Evolutionary conservation across 2,329 filamentous ascomycete genomes (phyloP), one percentile per base, ranked within the genome.

Genomic region (Didymella pomorum): DNA sequence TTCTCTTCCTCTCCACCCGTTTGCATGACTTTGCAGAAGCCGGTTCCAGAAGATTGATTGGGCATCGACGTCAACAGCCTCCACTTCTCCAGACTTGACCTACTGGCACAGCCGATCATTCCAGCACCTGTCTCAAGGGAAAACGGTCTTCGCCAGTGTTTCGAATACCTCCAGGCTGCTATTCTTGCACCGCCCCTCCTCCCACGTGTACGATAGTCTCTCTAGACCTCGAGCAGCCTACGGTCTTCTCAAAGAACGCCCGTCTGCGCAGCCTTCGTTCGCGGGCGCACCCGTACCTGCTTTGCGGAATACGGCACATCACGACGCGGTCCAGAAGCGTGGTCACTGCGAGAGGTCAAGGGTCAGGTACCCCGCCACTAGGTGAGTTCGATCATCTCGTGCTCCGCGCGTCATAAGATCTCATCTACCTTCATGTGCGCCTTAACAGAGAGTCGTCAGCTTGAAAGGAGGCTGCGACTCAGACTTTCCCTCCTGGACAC

Each of bases 311-410:
- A 60, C 56, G 56, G 48, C 55, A 56, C 41, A 54, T 56, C 57
- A 49, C 56, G 41, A 50, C 55, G 56, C 25, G 57, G 29, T 60
- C 58, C 64, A 56, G 61, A 62, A 60, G 58, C 45, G 52, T 63
- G 47, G 57, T 56, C 50, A 51, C 56, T 59, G 60, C 64, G 64
- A 60, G 52, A 58, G 60, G 59, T 57, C 56, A 63, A 66, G 62
- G 63, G 57, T 52, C 60, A 54, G 39, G 55, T 63, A 71, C 68
- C 70, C 69, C 69, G 63, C 69, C 69, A 64, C 56, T 58, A 69
- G 61, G 60, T 62, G 56, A 60, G 56, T 67, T 61, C 53, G 64
- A 55, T 61, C 59, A 58, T 62, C 63, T 63, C 56, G 55, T 65
- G 64, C 59, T 65, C 62, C 62, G 65, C 62, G 61, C 66, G 62